Conservation (phyloP, 2,329 filamentous ascomycete species). For the Ascochyta koolunga region DNA sequence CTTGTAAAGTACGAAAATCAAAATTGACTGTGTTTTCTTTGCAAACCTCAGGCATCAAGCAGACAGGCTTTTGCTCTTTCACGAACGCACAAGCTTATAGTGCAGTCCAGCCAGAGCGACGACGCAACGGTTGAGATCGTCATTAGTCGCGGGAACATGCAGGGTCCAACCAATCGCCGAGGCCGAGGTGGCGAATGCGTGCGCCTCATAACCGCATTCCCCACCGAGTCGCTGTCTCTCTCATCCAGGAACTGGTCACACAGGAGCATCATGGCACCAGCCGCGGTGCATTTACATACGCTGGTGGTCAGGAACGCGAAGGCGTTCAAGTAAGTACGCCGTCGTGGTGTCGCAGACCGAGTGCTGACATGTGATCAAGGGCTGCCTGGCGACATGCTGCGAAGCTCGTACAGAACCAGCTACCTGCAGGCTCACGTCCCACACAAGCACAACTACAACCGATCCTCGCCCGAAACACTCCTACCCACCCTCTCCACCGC, state of each 20-base stretch:
- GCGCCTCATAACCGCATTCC: conserved; percentile 30
- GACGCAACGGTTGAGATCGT: conserved; percentile 8
- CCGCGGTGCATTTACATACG: conserved; percentile 47
- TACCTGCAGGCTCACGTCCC: conserved; percentile 52
- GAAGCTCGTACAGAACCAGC: conserved; percentile 53
- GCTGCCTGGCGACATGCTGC: conserved; percentile 56
- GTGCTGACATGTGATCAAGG: conserved; percentile 40
- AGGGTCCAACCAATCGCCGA: conserved; percentile 17
- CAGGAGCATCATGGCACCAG: conserved; percentile 45
- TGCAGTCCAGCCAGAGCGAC: no score
- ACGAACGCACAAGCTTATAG: not conserved
- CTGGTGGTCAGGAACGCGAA: conserved; percentile 51
- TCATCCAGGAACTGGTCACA: conserved; percentile 25
- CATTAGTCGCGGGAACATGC: conserved; percentile 21
- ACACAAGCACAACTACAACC: conserved; percentile 62
- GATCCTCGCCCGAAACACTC: conserved; percentile 62
- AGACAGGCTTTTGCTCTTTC: not conserved
- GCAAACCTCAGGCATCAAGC: not conserved
- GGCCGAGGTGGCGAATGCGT: conserved; percentile 25
- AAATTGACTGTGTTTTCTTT: conserved; percentile 1
- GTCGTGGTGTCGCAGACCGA: not conserved
- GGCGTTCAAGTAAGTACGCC: conserved; percentile 46
- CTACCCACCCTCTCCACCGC: conserved; percentile 66
- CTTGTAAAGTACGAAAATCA: conserved; percentile 35
- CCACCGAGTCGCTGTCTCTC: conserved; percentile 19